Evolutionary conservation across 2,329 filamentous ascomycete species (phyloP).

Genomic region (Epichloe elymi): DNA sequence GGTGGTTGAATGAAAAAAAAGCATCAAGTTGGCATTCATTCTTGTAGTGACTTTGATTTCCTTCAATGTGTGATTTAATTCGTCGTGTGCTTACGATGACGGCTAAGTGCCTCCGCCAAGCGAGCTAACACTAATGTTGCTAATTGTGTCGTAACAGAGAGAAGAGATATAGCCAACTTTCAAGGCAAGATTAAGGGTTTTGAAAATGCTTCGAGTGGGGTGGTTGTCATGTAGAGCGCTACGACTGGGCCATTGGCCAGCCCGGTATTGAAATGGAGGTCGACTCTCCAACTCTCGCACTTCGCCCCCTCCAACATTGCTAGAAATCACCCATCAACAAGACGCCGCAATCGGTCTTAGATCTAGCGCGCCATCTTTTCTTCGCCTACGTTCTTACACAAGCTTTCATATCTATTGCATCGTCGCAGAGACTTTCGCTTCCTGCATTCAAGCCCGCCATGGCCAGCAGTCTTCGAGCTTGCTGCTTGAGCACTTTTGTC

Average conservation of each 20-base stretch:
- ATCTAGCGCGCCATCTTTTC: not conserved
- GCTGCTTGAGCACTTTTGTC: not conserved
- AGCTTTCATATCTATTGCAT: not conserved
- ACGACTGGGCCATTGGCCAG: not conserved
- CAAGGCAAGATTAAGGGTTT: no score
- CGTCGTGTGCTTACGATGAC: not conserved
- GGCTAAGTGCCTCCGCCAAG: not conserved
- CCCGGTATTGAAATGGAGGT: not conserved
- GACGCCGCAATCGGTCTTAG: not conserved
- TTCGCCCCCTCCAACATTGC: not conserved
- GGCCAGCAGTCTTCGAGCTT: constrained; percentile 2
- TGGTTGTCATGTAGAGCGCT: not conserved
- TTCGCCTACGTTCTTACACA: not conserved
- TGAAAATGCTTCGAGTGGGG: not conserved
- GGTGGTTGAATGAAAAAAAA: constrained; percentile 32
- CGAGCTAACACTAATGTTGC: not conserved
- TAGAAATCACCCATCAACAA: not conserved
- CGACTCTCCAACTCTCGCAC: not conserved
- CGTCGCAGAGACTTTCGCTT: not conserved
- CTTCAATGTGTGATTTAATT: not conserved
- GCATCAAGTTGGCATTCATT: constrained; percentile 23
- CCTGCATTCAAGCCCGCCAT: not conserved
- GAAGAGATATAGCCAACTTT: no score
- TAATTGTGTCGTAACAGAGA: not conserved
- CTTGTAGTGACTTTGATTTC: not conserved